phyloP scores from a whole-genome alignment of 1,284 basidiomycete genomes.

The Porogramme epimiltina region DNA sequence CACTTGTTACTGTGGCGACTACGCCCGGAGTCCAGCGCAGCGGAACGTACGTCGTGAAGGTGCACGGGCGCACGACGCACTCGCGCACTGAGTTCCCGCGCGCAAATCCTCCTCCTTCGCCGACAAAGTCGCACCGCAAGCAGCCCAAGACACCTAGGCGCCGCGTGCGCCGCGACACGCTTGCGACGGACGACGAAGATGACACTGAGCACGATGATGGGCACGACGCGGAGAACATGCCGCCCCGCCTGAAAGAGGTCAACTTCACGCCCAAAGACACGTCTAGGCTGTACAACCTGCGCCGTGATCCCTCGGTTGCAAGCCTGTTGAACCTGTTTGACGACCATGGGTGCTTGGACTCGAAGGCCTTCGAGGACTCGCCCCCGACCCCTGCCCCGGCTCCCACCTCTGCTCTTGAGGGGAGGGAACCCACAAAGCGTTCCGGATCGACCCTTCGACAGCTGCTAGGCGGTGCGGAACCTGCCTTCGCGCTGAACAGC shows the following conservation, averaged over 20 bases:
- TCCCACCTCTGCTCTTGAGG: slow-evolving; percentile 32
- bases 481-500: slow-evolving; percentile 35
- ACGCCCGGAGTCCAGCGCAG: slow-evolving; percentile 49
- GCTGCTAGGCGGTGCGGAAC: slow-evolving; percentile 58
- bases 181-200: slow-evolving; percentile 10
- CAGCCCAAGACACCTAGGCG: slow-evolving; percentile 22
- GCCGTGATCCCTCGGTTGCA: slow-evolving; percentile 74
- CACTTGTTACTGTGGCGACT: slow-evolving; percentile 21
- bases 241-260: slow-evolving; percentile 27
- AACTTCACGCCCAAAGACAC: slow-evolving; percentile 49
- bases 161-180: slow-evolving; percentile 5
- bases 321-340: slow-evolving; percentile 74
- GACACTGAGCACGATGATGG: slow-evolving; percentile 7
- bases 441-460: slow-evolving; percentile 73
- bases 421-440: slow-evolving; percentile 53
- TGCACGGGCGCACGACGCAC: slow-evolving; percentile 62
- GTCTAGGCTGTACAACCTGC: slow-evolving; percentile 57
- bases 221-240: slow-evolving; percentile 1
- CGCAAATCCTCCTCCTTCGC: slow-evolving; percentile 44
- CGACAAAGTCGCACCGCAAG: slow-evolving; percentile 24
- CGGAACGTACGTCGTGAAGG: slow-evolving; percentile 69
- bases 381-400: slow-evolving; percentile 41
- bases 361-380: slow-evolving; percentile 65
- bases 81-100: slow-evolving; percentile 65
- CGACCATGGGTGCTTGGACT: slow-evolving; percentile 62